These are phyloP conservation scores for Cucumis melo DNA, from an alignment of 306 rosid genomes.

Conservation along the genomic window DNA sequence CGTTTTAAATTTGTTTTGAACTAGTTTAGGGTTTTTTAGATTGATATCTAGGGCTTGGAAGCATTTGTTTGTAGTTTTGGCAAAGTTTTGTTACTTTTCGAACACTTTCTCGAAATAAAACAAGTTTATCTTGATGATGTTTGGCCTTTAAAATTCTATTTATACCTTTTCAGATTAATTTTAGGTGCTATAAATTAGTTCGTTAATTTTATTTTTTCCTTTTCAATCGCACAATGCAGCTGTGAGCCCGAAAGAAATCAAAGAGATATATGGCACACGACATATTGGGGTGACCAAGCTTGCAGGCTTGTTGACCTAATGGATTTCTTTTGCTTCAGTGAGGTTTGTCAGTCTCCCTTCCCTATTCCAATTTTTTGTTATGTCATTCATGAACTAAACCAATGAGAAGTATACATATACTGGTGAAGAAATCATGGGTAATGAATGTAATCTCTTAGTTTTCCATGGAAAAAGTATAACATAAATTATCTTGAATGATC, in stretches of 20 bases:
- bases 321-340: conserved; percentile 98
- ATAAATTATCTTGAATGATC: neutral
- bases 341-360: conserved; percentile 35
- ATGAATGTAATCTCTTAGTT: neutral
- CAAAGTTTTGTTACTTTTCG: too few species aligned
- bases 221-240: conserved; percentile 29
- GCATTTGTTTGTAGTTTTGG: too few species aligned
- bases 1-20: too few species aligned
- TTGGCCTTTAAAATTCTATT: too few species aligned
- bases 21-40: too few species aligned
- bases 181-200: too few species aligned
- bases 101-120: too few species aligned
- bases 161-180: too few species aligned
- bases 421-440: neutral
- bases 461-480: neutral
- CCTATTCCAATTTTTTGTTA: neutral
- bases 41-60: too few species aligned
- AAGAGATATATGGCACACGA: conserved; percentile 61
- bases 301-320: conserved; percentile 74
- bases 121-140: too few species aligned
- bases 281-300: conserved; percentile 90
- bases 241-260: conserved; percentile 44
- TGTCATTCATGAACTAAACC: neutral
- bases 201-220: too few species aligned
- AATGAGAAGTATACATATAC: neutral